Evolutionary conservation across 2,329 filamentous ascomycete species (phyloP), one percentile per base, ranked within the genome.

Genomic region (Aureobasidium sp.): DNA sequence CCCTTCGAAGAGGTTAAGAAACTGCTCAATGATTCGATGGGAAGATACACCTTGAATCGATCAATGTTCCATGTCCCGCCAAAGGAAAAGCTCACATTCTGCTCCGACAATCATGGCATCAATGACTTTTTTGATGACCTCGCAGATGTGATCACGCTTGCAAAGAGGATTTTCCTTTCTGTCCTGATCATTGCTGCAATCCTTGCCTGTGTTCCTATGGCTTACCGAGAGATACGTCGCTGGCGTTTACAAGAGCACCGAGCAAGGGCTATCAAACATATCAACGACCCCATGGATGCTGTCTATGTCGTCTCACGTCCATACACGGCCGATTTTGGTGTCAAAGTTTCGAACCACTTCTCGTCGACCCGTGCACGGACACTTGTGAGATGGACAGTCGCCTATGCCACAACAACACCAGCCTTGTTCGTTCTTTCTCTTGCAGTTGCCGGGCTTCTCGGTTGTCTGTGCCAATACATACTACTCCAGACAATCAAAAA

Each of bases 361-460:
- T 83, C 82, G 59, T 83, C 74, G 76, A 75, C 75, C 70, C 82
- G 87, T 67, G 82, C 84, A 57, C 87, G 91, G 73, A 83, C 89
- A 50, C 81, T 96, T 46, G 81, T 86, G 10, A 86, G 92, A 65
- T 97, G 92, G 92, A 84, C 85, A 59, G 79, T 94, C 65, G 89
- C 92, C 9, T 97, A 97, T 72, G 87, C 86, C n/a, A 96, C 92
- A 0, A 92, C 92, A 0, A 77, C 88, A 0, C 85, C 90, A 0
- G 92, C 92, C 20, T 79, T 97, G n/a, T 92, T 97, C 69, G 84
- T 97, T 6, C 82, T 97, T 7, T 87, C 88, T 5, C 84, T 97
- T 44, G 92, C 88, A 10, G 70, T 95, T 10, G 90, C 92, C 1
- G 92, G 92, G 3, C 82, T 95, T 50, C 84, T 96, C 69, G 86